Conservation (phyloP, 306 rosid species). For the Echinosophora koreensis region DNA sequence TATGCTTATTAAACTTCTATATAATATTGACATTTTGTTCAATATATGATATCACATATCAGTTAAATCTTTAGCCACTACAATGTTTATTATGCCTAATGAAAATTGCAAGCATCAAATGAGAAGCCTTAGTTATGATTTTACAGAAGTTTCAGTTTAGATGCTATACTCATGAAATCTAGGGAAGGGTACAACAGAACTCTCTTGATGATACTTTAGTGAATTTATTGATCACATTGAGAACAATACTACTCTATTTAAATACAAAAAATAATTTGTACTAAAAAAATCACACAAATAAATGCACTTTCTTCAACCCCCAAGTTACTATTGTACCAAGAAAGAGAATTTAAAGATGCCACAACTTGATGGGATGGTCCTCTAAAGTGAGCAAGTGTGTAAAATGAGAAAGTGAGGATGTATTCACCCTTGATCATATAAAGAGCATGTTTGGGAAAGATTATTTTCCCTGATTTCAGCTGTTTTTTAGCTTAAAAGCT, state of each 20-base stretch:
- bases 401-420: no score
- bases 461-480: no score
- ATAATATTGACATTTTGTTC: conserved; percentile 12
- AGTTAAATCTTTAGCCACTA: not conserved
- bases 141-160: not conserved
- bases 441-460: no score
- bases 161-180: not conserved
- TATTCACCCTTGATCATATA: no score
- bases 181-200: not conserved
- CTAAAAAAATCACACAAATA: no score
- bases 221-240: not conserved
- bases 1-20: conserved; percentile 10
- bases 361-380: no score
- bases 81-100: not conserved
- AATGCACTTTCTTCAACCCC: no score
- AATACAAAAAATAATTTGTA: not conserved
- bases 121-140: not conserved
- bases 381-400: no score
- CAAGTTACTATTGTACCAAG: no score
- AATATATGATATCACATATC: not conserved
- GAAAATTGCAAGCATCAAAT: conserved; percentile 6
- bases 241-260: not conserved
- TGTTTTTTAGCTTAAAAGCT: no score
- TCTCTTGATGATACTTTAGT: no score
- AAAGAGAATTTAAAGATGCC: no score